Evolutionary conservation across 2,329 filamentous ascomycete genomes (phyloP).

Genomic region (Aspergillus brasiliensis): DNA sequence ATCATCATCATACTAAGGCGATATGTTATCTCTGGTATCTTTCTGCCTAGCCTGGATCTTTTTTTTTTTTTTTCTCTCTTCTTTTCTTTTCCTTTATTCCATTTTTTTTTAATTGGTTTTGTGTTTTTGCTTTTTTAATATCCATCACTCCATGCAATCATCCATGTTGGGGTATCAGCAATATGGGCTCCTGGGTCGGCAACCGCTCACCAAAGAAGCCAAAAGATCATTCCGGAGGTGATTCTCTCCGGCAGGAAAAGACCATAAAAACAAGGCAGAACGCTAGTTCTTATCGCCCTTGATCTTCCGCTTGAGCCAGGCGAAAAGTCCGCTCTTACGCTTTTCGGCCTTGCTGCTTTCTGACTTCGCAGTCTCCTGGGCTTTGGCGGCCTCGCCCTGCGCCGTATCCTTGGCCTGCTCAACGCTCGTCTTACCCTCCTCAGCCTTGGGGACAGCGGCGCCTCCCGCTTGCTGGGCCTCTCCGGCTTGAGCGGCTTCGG

Average conservation of each 20-base stretch:
- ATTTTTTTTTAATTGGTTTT: neutral
- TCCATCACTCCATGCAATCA: constrained; percentile 3
- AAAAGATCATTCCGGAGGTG: neutral
- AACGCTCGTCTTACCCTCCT: constrained; percentile 20
- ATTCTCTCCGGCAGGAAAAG: constrained; percentile 3
- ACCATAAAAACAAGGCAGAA: constrained; percentile 4
- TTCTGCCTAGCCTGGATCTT: neutral
- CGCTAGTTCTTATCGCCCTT: constrained; percentile 18
- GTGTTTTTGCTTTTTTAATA: neutral
- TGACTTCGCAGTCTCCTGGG: constrained; percentile 14
- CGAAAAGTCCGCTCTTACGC: constrained; percentile 30
- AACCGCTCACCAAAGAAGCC: constrained; percentile 11
- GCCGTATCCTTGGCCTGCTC: constrained; percentile 18
- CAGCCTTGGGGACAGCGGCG: constrained; percentile 22
- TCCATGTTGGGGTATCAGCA: constrained; percentile 21
- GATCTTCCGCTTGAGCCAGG: constrained; percentile 35
- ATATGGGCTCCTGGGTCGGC: constrained; percentile 12
- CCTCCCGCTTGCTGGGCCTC: constrained; percentile 7
- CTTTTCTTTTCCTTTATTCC: constrained; percentile 3
- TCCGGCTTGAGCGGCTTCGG: neutral
- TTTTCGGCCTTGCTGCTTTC: constrained; percentile 22
- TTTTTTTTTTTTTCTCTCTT: neutral
- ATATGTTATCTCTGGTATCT: neutral
- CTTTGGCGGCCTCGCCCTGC: constrained; percentile 10
- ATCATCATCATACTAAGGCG: neutral